Evolutionary conservation across 2,329 filamentous ascomycete species (phyloP).

Genomic region (Fusarium coicis): DNA sequence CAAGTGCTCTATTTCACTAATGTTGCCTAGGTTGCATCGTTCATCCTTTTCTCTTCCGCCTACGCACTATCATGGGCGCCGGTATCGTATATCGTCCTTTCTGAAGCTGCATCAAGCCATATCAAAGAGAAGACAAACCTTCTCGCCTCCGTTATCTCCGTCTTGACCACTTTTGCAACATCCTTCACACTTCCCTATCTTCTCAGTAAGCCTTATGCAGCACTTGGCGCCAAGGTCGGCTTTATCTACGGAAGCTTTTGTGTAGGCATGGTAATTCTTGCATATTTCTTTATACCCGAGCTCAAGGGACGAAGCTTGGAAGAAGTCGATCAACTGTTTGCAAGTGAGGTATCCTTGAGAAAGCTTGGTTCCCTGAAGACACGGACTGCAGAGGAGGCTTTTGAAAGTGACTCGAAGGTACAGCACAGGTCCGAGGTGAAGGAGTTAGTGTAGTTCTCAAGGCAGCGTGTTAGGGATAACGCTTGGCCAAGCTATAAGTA

Average conservation of each 20-base stretch:
- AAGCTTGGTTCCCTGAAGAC: neutral
- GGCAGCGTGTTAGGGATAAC: fast-evolving
- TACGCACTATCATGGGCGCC: slow-evolving; percentile 46
- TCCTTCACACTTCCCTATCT: slow-evolving; percentile 53
- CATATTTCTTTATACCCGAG: slow-evolving; percentile 62
- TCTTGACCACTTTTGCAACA: slow-evolving; percentile 47
- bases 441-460: fast-evolving
- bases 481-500: neutral
- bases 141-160: slow-evolving; percentile 43
- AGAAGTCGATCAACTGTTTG: slow-evolving; percentile 59
- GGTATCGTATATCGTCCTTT: slow-evolving; percentile 44
- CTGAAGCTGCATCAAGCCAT: slow-evolving; percentile 38
- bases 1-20: fast-evolving
- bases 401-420: neutral
- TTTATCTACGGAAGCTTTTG: slow-evolving; percentile 52
- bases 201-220: slow-evolving; percentile 48
- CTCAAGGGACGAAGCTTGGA: slow-evolving; percentile 65
- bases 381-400: neutral
- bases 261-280: neutral
- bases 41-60: slow-evolving; percentile 42
- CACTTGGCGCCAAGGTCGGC: slow-evolving; percentile 50
- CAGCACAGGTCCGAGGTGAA: neutral
- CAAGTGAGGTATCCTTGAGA: slow-evolving; percentile 11
- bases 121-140: slow-evolving; percentile 49
- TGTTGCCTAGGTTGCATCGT: slow-evolving; percentile 30